Evolutionary conservation across 495 filamentous ascomycete genomes (phyloP), one percentile per base, ranked within the genome.

Genomic region (Talaromyces liani): DNA sequence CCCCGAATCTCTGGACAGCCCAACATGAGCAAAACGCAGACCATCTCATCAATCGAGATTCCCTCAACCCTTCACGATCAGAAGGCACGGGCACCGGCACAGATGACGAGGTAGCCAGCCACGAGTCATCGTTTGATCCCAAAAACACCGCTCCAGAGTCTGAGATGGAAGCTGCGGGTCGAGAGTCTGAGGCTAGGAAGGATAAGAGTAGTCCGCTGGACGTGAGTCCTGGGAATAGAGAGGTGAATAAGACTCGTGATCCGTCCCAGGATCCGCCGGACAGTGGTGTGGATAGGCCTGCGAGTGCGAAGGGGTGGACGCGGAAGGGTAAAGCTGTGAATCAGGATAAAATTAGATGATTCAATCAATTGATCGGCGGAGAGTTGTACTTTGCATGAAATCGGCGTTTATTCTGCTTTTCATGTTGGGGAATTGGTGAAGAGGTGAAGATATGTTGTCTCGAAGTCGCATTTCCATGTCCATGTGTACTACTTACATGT

Each of bases 51-150:
- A 82, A 87, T 68, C 85, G 84, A 53, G 78, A 81, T 64, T 67
- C 67, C 22, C 75, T 89, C 29, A 77, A 84, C 41, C 80, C 85
- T 0, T 72, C 82, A 60, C 70, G 79, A 9, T 80, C 77, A 27
- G 87, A 90, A 66, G 82, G 80, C 66, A 78, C 75, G 39, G 83
- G 88, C 67, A 79, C 79, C 33, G 86, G 82, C 4, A 83, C 81
- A 7, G 85, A 88, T 63, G 74, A 82, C 65, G 77, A 79, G 47
- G 78, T 82, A 2, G 80, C 84, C 10, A 67, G 71, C 10, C 76
- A 78, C 34, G 68, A 73, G 0, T 73, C 83, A 0, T 84, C 87
- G 0, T 90, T 84, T 65, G 78, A 89, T 67, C 86, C 87, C 0
- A 70, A 72, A 20, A 82, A 75, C 41, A 89, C 85, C 24, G 67